phyloP scores from a whole-genome alignment of 192 early-diverging fungal genomes.

The Endogone sp. region DNA sequence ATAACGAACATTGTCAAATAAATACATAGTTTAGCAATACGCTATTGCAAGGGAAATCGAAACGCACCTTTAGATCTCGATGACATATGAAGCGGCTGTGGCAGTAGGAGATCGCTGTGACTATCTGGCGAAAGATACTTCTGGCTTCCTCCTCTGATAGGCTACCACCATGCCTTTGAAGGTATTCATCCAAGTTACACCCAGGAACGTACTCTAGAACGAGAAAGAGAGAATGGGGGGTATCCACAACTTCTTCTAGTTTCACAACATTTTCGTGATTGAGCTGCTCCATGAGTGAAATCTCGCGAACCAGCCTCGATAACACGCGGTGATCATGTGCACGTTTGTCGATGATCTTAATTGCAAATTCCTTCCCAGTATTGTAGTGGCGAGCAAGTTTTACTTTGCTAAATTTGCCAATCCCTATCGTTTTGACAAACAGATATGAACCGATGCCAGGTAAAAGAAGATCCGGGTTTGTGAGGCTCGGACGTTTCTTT shows the following conservation, averaged over 20 bases:
- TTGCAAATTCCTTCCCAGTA: slow-evolving; percentile 27
- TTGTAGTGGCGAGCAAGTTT: slow-evolving; percentile 66
- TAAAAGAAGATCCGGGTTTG: slow-evolving; percentile 32
- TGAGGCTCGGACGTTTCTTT: neutral
- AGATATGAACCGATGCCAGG: slow-evolving; percentile 62
- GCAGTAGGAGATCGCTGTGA: slow-evolving; percentile 71
- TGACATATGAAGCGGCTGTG: slow-evolving; percentile 75
- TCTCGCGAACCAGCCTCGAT: slow-evolving; percentile 74
- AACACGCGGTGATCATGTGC: slow-evolving; percentile 48
- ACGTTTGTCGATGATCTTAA: slow-evolving; percentile 50
- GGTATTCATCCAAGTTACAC: slow-evolving; percentile 83
- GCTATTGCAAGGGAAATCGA: neutral
- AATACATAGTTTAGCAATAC: neutral
- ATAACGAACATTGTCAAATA: neutral
- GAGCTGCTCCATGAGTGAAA: slow-evolving; percentile 76
- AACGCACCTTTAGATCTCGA: slow-evolving; percentile 86
- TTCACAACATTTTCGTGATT: slow-evolving; percentile 89
- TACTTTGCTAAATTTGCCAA: slow-evolving; percentile 78
- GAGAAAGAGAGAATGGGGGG: slow-evolving; percentile 73
- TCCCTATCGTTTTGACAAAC: slow-evolving; percentile 68
- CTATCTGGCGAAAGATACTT: slow-evolving; percentile 78
- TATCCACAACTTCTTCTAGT: slow-evolving; percentile 80
- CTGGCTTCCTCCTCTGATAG: slow-evolving; percentile 84
- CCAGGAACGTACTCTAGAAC: slow-evolving; percentile 88
- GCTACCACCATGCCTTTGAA: slow-evolving; percentile 72